Evolutionary conservation across 179 eudicot genomes (phyloP), one percentile per base, ranked within the genome.

Genomic region (Actinidia chinensis): DNA sequence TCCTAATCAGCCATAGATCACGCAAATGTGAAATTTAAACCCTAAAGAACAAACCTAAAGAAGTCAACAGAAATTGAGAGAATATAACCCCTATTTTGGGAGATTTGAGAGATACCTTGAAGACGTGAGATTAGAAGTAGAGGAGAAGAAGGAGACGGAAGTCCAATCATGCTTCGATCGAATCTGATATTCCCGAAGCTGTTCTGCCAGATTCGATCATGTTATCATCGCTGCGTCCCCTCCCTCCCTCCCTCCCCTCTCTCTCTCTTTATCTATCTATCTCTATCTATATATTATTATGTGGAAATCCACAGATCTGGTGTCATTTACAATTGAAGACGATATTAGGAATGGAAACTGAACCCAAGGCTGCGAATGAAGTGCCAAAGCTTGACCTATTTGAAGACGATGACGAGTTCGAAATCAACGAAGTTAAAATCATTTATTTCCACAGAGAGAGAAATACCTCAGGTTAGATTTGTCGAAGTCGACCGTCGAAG

Each of bases 151-250:
- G 6, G 95, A 94, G 70, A 90, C 85, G 58, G 97, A 90, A 25
- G 97, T 91, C 97, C 92, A 92, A 51, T 91, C 93, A 73, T 93
- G 91, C 56, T 93, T 93, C 12, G 97, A 93, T 86, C 97, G 91
- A 83, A 88, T 83, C 88, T 94, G 97, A 69, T 93, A 93, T 81
- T 94, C 97, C 80, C 97, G 82, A 6, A 94, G 88, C 85, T 94
- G 98, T 76, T 94, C 97, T 81, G 92, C 98, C 64, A 94, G 85
- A 87, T 94, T 94, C 68, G 95, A 93, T 82, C 97, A 82, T 69
- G 98, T 92, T 44, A 94, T 94, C 98, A 93, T 93, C 70, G 56
- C 79, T 47, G 8, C 69, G 22, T 14, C 55, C 63, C 44, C 83
- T 6, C 9, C 51, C 73, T 12, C 14, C 67, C 0, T 17, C 40